Evolutionary conservation across 352 stramenopile species (phyloP).

Genomic region (Phytophthora syringae): DNA sequence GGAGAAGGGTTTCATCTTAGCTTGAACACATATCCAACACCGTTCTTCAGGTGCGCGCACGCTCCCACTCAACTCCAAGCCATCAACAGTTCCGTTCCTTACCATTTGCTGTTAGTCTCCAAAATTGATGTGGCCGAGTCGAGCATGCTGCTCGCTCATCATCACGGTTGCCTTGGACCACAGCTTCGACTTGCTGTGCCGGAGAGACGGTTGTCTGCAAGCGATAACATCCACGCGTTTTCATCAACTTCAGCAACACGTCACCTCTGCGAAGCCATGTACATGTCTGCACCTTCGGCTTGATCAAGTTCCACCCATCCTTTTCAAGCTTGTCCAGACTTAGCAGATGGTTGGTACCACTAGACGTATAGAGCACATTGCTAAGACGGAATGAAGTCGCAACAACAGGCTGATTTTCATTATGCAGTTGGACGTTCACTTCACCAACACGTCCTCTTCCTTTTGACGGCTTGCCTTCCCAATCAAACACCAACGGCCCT

Average conservation of each 20-base stretch:
- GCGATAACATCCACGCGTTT: no score
- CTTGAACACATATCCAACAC: neutral
- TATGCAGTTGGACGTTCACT: neutral
- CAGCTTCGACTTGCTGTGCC: neutral
- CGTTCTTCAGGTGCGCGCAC: no score
- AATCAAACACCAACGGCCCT: conserved; percentile 13
- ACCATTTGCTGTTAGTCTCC: neutral
- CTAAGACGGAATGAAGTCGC: neutral
- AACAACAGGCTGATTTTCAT: neutral
- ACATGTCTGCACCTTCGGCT: neutral
- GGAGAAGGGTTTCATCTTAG: neutral
- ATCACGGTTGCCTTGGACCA: neutral
- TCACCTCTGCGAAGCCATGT: neutral
- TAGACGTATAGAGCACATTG: neutral
- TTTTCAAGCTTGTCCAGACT: neutral
- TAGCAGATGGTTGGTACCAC: neutral
- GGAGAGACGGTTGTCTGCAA: neutral
- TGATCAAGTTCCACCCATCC: neutral
- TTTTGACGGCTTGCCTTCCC: conserved; percentile 3
- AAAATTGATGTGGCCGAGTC: neutral
- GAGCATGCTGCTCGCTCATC: neutral
- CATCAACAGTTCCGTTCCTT: neutral
- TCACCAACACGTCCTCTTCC: neutral
- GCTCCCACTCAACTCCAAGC: neutral
- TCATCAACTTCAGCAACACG: neutral